phyloP scores from a whole-genome alignment of 164 flowering plant genomes.

The Aristolochia fimbriata region DNA sequence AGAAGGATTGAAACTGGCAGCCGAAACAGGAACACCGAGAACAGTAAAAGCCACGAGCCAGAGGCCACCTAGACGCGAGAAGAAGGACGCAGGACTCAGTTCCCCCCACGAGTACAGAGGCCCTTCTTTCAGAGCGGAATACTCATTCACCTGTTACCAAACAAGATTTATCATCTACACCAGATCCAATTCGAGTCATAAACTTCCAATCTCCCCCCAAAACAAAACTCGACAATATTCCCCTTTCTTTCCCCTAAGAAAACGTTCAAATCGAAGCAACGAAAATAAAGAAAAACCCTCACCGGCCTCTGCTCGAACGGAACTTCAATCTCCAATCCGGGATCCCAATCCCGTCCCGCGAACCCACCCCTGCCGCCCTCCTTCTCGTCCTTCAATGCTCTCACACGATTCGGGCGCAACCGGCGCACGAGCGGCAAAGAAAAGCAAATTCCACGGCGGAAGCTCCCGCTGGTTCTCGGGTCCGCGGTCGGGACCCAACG shows the following conservation, averaged over 20 bases:
- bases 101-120: slow-evolving; percentile 91
- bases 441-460: slow-evolving; percentile 19
- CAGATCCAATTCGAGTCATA: no score
- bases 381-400: slow-evolving; percentile 54
- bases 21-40: slow-evolving; percentile 85
- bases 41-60: slow-evolving; percentile 73
- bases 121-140: slow-evolving; percentile 76
- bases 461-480: slow-evolving; percentile 11
- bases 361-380: slow-evolving; percentile 48
- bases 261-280: no score
- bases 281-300: slow-evolving; percentile 11
- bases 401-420: slow-evolving; percentile 15
- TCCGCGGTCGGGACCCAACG: slow-evolving; percentile 24
- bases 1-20: slow-evolving; percentile 92
- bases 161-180: slow-evolving; percentile 1
- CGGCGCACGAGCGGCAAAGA: slow-evolving; percentile 8
- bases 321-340: slow-evolving; percentile 83
- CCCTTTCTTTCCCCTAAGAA: no score
- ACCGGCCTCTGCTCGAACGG: slow-evolving; percentile 96
- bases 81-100: slow-evolving; percentile 56
- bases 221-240: no score
- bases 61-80: slow-evolving; percentile 77
- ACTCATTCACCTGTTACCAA: slow-evolving; percentile 72
- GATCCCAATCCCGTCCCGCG: slow-evolving; percentile 68
- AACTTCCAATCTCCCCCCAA: no score